Conservation (phyloP, 805 yeast species). For the Candida railenensis region DNA sequence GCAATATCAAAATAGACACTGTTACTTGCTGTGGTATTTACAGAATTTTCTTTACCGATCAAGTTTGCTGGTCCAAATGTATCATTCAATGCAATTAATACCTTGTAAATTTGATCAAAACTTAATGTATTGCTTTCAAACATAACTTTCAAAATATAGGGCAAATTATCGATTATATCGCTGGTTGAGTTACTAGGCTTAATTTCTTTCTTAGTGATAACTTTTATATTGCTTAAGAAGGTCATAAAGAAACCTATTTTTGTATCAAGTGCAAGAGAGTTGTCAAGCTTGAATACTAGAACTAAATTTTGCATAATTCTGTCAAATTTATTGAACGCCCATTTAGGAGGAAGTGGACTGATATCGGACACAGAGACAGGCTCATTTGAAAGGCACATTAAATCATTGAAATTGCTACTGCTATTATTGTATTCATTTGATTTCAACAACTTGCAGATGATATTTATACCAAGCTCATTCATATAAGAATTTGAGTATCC, state of each 20-base stretch:
- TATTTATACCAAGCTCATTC: conserved; percentile 29
- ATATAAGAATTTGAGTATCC: conserved; percentile 18
- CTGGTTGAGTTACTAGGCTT: conserved; percentile 26
- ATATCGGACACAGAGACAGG: conserved; percentile 29
- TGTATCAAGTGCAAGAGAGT: conserved; percentile 17
- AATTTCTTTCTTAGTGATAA: conserved; percentile 28
- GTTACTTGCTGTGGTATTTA: conserved; percentile 2
- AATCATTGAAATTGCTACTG: conserved; percentile 21
- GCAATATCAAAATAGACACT: conserved; percentile 14
- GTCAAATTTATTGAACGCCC: conserved; percentile 34
- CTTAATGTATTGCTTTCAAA: conserved; percentile 15
- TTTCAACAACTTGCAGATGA: conserved; percentile 25
- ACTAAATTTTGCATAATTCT: conserved; percentile 25
- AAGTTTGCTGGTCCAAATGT: conserved; percentile 29
- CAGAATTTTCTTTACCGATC: conserved; percentile 9
- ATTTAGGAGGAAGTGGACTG: conserved; percentile 28
- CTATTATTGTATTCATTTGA: conserved; percentile 12
- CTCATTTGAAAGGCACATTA: conserved; percentile 34
- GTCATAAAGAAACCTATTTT: conserved; percentile 22
- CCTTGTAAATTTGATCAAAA: conserved; percentile 19
- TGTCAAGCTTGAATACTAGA: conserved; percentile 22
- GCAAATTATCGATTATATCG: conserved; percentile 33
- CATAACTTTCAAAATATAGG: conserved; percentile 21
- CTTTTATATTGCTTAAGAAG: conserved; percentile 25
- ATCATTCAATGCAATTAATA: conserved; percentile 28